phyloP scores from a whole-genome alignment of 768 basidiomycete genomes.

The Gymnopilus junonius region DNA sequence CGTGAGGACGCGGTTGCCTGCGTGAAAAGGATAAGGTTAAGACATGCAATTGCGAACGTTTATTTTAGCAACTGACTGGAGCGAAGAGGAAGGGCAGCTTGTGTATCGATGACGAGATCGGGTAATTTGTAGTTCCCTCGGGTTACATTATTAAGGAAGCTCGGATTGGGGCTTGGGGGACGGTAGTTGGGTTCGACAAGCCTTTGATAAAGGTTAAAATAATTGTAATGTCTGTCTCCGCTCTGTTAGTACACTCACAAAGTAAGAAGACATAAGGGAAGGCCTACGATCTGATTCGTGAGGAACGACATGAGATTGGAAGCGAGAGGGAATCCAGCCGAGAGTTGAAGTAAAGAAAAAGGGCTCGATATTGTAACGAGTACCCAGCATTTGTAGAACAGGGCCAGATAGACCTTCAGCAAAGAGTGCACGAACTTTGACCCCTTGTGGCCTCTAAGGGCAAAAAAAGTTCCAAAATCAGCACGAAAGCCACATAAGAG shows the following conservation, averaged over 20 bases:
- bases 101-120: constrained; percentile 53
- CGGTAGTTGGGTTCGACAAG: constrained; percentile 29
- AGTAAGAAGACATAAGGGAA: not conserved
- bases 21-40: not conserved
- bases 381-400: constrained; percentile 59
- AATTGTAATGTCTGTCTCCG: constrained; percentile 57
- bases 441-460: constrained; percentile 24
- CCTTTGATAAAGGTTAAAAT: constrained; percentile 54
- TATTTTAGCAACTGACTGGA: constrained; percentile 38
- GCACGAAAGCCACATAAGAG: not conserved
- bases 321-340: constrained; percentile 64
- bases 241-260: too few species aligned
- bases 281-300: constrained; percentile 44
- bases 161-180: constrained; percentile 25
- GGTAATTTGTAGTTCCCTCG: not conserved
- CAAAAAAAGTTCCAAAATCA: not conserved
- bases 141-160: constrained; percentile 18
- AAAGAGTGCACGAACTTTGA: constrained; percentile 55
- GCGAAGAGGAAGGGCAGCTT: constrained; percentile 47
- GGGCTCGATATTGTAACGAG: constrained; percentile 59
- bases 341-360: constrained; percentile 68
- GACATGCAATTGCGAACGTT: too few species aligned
- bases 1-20: constrained; percentile 38
- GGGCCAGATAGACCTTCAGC: constrained; percentile 53
- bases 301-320: constrained; percentile 46